Evolutionary conservation across 2,329 filamentous ascomycete genomes (phyloP).

Genomic region (Fusarium solani-melongenae): DNA sequence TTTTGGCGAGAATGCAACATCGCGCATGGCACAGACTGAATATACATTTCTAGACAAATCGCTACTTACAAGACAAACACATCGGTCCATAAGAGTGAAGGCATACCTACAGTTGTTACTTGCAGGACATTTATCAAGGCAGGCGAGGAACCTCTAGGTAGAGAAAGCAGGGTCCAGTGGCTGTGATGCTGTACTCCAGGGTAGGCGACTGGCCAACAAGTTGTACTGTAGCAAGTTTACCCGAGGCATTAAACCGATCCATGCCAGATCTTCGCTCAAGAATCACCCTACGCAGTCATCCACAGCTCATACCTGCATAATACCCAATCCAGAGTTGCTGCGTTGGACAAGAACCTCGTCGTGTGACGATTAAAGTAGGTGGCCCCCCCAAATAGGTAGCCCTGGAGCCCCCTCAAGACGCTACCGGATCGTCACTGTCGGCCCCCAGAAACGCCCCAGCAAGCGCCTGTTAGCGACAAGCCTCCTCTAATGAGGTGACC

Average conservation of each 20-base stretch:
- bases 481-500: constrained; percentile 4
- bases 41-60: neutral
- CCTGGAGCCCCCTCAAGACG: neutral
- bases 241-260: neutral
- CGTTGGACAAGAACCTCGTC: neutral
- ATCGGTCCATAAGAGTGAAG: neutral
- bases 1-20: neutral
- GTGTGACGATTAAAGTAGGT: neutral
- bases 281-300: neutral
- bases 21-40: neutral
- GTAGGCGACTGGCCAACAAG: neutral
- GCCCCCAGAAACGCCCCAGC: neutral
- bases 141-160: neutral
- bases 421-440: neutral
- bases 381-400: neutral
- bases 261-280: neutral
- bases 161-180: neutral
- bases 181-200: neutral
- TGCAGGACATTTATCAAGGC: neutral
- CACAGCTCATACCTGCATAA: neutral
- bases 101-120: neutral
- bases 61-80: neutral
- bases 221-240: neutral
- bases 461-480: neutral
- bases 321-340: neutral